Conservation (phyloP, 108 stramenopile species). For the Cylindrotheca fusiformis region DNA sequence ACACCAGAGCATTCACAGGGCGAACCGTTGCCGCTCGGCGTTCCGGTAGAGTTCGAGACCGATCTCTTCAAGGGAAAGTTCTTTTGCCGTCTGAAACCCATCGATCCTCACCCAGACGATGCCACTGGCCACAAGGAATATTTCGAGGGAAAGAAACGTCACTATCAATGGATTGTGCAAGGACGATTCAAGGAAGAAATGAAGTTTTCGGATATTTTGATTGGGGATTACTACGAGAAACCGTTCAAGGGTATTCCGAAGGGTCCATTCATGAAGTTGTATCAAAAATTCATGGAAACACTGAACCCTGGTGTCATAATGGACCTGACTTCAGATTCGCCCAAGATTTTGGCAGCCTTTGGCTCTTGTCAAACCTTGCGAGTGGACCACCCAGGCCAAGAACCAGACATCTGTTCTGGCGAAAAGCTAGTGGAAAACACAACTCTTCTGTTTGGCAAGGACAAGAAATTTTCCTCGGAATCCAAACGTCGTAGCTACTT, state of each 20-base stretch:
- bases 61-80: slow-evolving; percentile 52
- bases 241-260: slow-evolving; percentile 36
- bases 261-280: not conserved
- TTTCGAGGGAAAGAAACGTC: slow-evolving; percentile 50
- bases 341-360: slow-evolving; percentile 11
- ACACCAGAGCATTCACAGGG: not conserved
- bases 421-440: not conserved
- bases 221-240: slow-evolving; percentile 47
- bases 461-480: not conserved
- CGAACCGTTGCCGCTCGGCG: slow-evolving; percentile 20
- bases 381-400: slow-evolving; percentile 21
- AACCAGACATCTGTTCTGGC: slow-evolving; percentile 11
- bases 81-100: slow-evolving; percentile 34
- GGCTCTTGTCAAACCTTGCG: slow-evolving; percentile 14
- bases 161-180: slow-evolving; percentile 57
- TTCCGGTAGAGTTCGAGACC: slow-evolving; percentile 41
- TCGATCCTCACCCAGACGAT: not conserved
- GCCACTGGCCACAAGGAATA: slow-evolving; percentile 27
- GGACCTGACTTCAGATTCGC: slow-evolving; percentile 12
- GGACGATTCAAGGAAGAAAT: slow-evolving; percentile 58
- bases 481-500: slow-evolving; percentile 14
- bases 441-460: not conserved
- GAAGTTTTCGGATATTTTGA: slow-evolving; percentile 42
- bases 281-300: slow-evolving; percentile 7
- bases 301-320: slow-evolving; percentile 18